Evolutionary conservation across 768 basidiomycete species (phyloP), one percentile per base, ranked within the genome.

Genomic region (Tubosaeta sp.): DNA sequence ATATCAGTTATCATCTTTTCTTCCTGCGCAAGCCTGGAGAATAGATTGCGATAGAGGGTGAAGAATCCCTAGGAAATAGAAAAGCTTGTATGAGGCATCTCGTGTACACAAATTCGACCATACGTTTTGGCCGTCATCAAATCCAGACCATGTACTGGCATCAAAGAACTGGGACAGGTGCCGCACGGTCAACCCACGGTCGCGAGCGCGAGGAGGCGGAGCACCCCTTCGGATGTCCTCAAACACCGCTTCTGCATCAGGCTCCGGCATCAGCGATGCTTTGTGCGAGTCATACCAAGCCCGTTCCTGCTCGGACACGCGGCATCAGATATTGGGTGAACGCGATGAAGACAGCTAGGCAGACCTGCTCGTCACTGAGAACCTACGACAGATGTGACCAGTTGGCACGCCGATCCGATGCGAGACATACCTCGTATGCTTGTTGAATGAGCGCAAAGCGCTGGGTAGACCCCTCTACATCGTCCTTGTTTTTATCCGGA

Each of bases 251-350:
- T 87, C 83, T 39, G 88, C 89, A 66, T 94, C 94, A 36, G 90
- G 82, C 60, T 89, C 87, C 3, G 88, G 87, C 16, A 76, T 73
- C 7, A 93, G 76, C 22, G 88, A 87, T 25, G 87, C 83, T 51
- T 86, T 84, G 67, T 98, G 95, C 5, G 84, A 84, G 69, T 99
- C 96, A 69, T 99, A 99, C 90, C 94, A 99, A 39, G 96, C 94
- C 59, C 96, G 78, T 77, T 98, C 95, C 89, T 95, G 81, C 74
- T 79, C 76, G 67, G 59, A 46, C 42, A 41, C 35, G 55, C 29
- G 40, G 39, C 50, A 53, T 63, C 49, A 59, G 54, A 40, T 36
- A 49, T 48, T 41, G 48, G 31, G 49, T n/a, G 10, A 19, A 50
- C 6, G 14, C 10, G n/a, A 29, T 32, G 2, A 50, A 46, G 35